phyloP scores from a whole-genome alignment of 176 grass and related monocot genomes.

The Zizania latifolia region DNA sequence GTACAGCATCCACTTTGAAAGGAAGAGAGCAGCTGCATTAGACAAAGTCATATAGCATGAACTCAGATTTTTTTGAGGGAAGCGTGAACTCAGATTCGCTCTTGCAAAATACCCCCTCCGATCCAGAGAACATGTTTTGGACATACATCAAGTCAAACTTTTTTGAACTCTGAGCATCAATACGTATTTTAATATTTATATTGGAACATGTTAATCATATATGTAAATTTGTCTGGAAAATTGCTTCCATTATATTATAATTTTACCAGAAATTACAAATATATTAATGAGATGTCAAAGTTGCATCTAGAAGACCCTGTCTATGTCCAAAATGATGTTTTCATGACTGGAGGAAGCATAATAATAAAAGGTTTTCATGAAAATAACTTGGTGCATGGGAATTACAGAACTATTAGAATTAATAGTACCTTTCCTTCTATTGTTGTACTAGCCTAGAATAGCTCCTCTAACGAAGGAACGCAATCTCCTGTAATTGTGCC shows the following conservation, averaged over 20 bases:
- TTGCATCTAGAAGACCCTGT: neutral
- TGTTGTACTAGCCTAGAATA: no score
- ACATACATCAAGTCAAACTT: neutral
- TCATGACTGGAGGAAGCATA: neutral
- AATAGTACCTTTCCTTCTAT: no score
- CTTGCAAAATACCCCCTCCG: neutral
- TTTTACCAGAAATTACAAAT: no score
- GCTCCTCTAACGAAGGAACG: no score
- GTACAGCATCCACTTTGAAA: slow-evolving; percentile 80
- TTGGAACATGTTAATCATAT: no score
- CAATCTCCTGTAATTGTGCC: no score
- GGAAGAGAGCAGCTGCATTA: slow-evolving; percentile 80
- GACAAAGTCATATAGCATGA: slow-evolving; percentile 24
- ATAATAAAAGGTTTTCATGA: neutral
- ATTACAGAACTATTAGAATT: neutral
- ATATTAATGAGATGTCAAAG: no score
- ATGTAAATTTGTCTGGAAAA: no score
- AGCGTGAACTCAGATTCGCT: slow-evolving; percentile 5
- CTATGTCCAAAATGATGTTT: neutral
- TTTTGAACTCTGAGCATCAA: no score
- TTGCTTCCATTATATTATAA: no score
- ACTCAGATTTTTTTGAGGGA: no score
- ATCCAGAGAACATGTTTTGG: neutral
- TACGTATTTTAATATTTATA: no score
- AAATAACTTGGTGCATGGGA: neutral